Evolutionary conservation across 1,284 basidiomycete species (phyloP).

Genomic region (Ganoderma sinense): DNA sequence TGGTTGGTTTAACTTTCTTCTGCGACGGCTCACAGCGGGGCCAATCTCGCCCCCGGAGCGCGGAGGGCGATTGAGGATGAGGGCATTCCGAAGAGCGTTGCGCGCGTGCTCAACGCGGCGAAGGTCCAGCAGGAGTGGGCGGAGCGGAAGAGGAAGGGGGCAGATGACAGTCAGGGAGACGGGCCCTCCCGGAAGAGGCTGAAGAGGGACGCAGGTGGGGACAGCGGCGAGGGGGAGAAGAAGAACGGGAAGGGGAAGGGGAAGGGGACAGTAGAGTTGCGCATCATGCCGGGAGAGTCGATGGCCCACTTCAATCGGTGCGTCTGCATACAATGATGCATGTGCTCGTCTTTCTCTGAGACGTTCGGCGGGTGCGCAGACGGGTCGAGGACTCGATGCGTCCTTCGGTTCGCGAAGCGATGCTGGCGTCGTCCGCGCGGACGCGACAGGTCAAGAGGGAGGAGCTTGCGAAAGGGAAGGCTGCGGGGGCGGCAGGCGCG

Average conservation of each 20-base stretch:
- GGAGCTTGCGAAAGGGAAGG: constrained; percentile 43
- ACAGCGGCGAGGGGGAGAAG: constrained; percentile 11
- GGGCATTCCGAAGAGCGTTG: constrained; percentile 70
- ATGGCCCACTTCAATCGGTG: constrained; percentile 78
- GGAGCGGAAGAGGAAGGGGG: constrained; percentile 55
- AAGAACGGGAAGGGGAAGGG: constrained; percentile 32
- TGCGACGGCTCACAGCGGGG: constrained; percentile 46
- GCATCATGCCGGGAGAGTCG: constrained; percentile 72
- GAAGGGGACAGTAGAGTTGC: constrained; percentile 40
- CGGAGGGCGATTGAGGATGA: constrained; percentile 47
- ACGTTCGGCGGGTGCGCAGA: constrained; percentile 43
- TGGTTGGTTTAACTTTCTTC: not conserved
- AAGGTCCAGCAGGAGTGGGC: constrained; percentile 62
- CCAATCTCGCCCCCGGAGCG: constrained; percentile 40
- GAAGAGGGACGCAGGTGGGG: constrained; percentile 29
- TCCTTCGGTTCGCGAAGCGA: constrained; percentile 64
- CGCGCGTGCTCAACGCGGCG: constrained; percentile 69
- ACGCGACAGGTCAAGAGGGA: constrained; percentile 55
- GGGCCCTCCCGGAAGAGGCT: constrained; percentile 47
- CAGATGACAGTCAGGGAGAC: constrained; percentile 39
- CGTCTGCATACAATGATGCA: constrained; percentile 32
- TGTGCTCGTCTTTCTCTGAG: not conserved
- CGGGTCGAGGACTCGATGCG: constrained; percentile 77
- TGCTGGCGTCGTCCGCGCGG: constrained; percentile 61
- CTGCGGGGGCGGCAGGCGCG: constrained; percentile 16